Evolutionary conservation across 495 filamentous ascomycete genomes (phyloP).

Genomic region (Parmelia sp.): DNA sequence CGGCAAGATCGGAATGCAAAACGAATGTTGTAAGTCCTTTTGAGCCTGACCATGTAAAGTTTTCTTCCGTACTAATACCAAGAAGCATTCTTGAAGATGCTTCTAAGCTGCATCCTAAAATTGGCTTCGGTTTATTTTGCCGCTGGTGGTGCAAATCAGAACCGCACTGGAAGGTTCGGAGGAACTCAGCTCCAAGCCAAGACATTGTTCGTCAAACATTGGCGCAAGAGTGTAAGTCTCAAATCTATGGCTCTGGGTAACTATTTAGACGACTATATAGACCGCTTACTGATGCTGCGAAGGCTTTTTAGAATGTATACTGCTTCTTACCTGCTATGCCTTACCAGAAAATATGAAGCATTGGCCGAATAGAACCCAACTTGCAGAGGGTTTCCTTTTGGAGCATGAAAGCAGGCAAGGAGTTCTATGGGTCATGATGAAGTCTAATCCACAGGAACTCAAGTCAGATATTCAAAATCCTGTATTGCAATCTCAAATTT

Average conservation of each 20-base stretch:
- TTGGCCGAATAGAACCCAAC: not conserved
- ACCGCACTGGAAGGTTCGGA: not conserved
- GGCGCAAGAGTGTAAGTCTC: not conserved
- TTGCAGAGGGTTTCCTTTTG: not conserved
- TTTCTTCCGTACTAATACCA: not conserved
- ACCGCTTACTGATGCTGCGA: not conserved
- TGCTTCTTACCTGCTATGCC: conserved; percentile 4
- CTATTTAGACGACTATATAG: not conserved
- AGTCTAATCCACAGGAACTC: not conserved
- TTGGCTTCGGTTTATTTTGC: not conserved
- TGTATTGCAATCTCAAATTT: not conserved
- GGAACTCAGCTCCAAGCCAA: not conserved
- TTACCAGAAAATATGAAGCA: conserved; percentile 1
- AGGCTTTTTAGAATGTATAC: conserved; percentile 11
- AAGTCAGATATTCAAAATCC: not conserved
- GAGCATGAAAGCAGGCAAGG: not conserved
- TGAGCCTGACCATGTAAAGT: not conserved
- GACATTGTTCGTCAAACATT: conserved; percentile 2
- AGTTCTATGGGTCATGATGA: conserved; percentile 10
- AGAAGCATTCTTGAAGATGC: not conserved
- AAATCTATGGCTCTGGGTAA: not conserved
- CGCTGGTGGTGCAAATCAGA: conserved; percentile 7
- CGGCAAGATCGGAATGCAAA: not conserved
- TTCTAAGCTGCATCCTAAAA: not conserved
- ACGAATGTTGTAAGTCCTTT: not conserved